Evolutionary conservation across 176 grass and related monocot species (phyloP).

Genomic region (Puya raimondii): DNA sequence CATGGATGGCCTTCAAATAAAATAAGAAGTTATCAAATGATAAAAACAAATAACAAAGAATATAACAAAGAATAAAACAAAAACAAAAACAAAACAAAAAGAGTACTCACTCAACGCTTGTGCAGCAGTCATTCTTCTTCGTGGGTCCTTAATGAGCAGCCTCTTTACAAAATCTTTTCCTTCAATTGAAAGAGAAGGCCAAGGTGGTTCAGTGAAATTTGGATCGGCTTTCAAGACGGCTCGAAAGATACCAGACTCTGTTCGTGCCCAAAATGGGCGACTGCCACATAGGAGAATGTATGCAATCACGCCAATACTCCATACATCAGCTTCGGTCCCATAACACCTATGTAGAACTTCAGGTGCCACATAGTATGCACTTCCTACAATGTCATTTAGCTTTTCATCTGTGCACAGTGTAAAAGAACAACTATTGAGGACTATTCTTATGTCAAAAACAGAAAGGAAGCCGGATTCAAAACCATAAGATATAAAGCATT

Average conservation of each 20-base stretch:
- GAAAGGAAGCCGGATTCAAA: not conserved
- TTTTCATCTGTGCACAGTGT: constrained; percentile 56
- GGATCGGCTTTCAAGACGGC: constrained; percentile 81
- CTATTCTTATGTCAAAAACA: constrained; percentile 2
- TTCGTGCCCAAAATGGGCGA: constrained; percentile 77
- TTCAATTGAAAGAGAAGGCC: constrained; percentile 61
- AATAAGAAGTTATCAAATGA: constrained; percentile 1
- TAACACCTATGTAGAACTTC: constrained; percentile 67
- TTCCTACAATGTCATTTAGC: constrained; percentile 43
- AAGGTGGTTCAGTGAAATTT: constrained; percentile 57
- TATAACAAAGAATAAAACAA: constrained; percentile 2
- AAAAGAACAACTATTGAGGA: not conserved
- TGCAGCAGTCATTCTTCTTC: constrained; percentile 81
- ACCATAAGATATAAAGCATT: not conserved
- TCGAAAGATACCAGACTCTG: constrained; percentile 77
- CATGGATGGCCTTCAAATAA: constrained; percentile 63
- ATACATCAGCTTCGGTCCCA: constrained; percentile 78
- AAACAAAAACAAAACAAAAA: constrained; percentile 10
- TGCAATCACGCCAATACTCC: constrained; percentile 82
- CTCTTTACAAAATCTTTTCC: constrained; percentile 80
- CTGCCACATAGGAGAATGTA: constrained; percentile 85
- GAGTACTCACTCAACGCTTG: constrained; percentile 56
- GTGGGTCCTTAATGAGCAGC: constrained; percentile 65
- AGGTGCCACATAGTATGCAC: constrained; percentile 30
- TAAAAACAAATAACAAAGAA: not conserved